Percentiles rank a stretch among this genome's conserved stretches.
Evolutionary conservation across 345 rosid species (phyloP).

Genomic region (Angophora floribunda): DNA sequence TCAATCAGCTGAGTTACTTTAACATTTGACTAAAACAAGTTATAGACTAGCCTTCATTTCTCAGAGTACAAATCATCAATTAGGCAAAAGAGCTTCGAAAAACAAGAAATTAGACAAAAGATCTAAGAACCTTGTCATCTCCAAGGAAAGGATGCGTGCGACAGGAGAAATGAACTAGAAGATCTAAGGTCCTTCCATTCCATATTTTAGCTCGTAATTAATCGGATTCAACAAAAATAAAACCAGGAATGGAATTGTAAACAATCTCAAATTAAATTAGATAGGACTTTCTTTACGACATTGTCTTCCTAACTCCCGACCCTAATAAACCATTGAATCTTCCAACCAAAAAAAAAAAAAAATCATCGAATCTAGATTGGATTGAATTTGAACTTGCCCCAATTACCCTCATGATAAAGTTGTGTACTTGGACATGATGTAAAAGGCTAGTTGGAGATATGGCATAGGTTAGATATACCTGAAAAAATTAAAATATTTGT

Average conservation of each 20-base stretch:
- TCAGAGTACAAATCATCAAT: not conserved
- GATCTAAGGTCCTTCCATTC: not conserved
- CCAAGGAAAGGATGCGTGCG: not conserved
- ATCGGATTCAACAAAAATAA: not conserved
- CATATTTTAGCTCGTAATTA: not conserved
- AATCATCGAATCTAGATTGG: not conserved
- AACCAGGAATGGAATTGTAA: not conserved
- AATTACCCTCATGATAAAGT: not conserved
- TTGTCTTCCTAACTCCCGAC: not conserved
- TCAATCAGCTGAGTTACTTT: not conserved
- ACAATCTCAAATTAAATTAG: not conserved
- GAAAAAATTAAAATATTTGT: not conserved
- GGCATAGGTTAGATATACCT: not conserved
- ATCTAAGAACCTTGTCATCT: not conserved
- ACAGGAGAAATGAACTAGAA: not conserved
- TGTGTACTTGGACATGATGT: not conserved
- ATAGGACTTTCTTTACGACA: not conserved
- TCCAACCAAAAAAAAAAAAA: too few relatives aligned
- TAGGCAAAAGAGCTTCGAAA: not conserved
- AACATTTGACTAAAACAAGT: not conserved
- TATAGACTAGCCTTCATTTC: not conserved
- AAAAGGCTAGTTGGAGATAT: not conserved
- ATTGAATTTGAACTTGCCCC: not conserved
- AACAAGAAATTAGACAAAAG: not conserved
- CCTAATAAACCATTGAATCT: not conserved